Conservation (phyloP, 1,284 basidiomycete species). For the Ceratobasidium sp. region DNA sequence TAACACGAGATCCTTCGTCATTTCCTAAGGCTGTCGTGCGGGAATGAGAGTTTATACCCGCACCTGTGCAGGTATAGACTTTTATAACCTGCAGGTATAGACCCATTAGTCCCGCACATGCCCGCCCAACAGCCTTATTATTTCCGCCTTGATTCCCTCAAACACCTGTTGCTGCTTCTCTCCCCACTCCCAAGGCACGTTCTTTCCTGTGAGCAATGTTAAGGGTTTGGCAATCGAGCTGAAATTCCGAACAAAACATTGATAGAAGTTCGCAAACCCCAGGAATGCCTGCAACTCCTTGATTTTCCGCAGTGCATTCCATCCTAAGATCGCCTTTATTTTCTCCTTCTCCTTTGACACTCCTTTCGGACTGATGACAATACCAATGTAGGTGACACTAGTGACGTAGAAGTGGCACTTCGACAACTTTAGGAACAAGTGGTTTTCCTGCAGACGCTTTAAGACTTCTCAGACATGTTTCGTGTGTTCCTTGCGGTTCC, state of each 20-base stretch:
- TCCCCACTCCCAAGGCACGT: slow-evolving; percentile 44
- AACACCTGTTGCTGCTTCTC: slow-evolving; percentile 49
- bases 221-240: slow-evolving; percentile 50
- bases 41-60: too few species aligned
- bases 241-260: slow-evolving; percentile 52
- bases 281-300: slow-evolving; percentile 51
- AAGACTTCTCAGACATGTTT: slow-evolving; percentile 49
- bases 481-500: slow-evolving; percentile 32
- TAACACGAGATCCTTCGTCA: slow-evolving; percentile 23
- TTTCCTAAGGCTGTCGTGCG: too few species aligned
- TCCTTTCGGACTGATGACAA: slow-evolving; percentile 4
- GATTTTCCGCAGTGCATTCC: slow-evolving; percentile 50
- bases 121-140: too few species aligned
- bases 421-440: slow-evolving; percentile 45
- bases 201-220: slow-evolving; percentile 47
- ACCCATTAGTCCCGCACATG: too few species aligned
- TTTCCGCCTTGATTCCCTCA: slow-evolving; percentile 48
- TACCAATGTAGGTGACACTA: slow-evolving; percentile 19
- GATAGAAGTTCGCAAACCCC: slow-evolving; percentile 54
- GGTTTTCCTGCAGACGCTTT: slow-evolving; percentile 40
- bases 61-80: too few species aligned
- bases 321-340: slow-evolving; percentile 49
- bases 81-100: too few species aligned
- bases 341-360: slow-evolving; percentile 50
- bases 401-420: slow-evolving; percentile 50